Conservation (phyloP, 176 grass and related monocot species). For the Eremochloa ophiuroides region DNA sequence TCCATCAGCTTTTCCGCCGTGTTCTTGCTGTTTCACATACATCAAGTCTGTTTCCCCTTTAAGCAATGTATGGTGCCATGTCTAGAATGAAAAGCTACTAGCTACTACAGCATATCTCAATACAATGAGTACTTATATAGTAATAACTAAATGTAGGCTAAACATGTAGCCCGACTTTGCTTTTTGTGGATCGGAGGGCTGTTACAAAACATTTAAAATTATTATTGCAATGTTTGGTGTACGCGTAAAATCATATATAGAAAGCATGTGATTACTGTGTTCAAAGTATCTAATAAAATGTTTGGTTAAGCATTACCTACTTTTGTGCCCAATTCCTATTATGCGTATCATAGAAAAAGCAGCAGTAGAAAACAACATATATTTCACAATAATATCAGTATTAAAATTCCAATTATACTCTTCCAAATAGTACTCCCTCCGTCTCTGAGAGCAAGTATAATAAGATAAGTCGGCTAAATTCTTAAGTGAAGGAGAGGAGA, state of each 20-base stretch:
- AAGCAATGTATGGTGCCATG: not conserved
- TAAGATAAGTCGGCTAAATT: no score
- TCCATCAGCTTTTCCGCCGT: conserved; percentile 5
- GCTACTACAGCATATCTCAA: not conserved
- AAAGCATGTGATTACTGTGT: not conserved
- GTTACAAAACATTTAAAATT: not conserved
- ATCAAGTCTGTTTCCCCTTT: not conserved
- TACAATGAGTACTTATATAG: not conserved
- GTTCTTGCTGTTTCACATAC: conserved; percentile 16
- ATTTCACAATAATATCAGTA: not conserved
- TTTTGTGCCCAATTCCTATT: not conserved
- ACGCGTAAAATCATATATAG: not conserved
- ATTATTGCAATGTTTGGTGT: not conserved
- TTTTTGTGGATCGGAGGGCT: not conserved
- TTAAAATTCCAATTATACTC: not conserved
- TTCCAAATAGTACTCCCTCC: no score
- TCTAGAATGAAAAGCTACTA: not conserved
- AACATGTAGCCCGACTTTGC: not conserved
- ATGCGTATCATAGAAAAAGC: no score
- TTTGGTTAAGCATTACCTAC: not conserved
- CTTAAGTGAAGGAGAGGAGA: no score
- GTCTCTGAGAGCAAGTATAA: no score
- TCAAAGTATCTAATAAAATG: not conserved
- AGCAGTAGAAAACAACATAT: not conserved
- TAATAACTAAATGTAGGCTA: not conserved